Evolutionary conservation across 2,329 filamentous ascomycete genomes (phyloP).

Genomic region (Chrysosporium keratinophilum): DNA sequence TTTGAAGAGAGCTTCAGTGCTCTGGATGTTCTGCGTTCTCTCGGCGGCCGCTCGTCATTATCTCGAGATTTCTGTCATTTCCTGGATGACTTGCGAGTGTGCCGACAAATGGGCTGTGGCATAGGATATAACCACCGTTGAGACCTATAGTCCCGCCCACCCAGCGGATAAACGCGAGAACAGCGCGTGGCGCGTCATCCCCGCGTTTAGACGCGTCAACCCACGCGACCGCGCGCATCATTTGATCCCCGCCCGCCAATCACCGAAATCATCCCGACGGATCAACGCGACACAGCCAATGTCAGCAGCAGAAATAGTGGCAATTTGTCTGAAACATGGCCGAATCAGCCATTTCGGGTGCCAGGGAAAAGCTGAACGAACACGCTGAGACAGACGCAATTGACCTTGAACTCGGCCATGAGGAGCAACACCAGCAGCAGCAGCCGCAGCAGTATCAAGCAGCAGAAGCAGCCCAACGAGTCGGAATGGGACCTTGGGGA

Average conservation of each 20-base stretch:
- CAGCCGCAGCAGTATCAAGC: too few relatives aligned
- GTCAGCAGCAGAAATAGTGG: neutral
- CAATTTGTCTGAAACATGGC: neutral
- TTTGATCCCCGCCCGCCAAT: slow-evolving; percentile 3
- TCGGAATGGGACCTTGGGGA: neutral
- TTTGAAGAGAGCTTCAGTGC: too few relatives aligned
- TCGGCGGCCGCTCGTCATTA: too few relatives aligned
- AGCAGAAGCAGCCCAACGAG: neutral
- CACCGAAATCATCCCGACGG: neutral
- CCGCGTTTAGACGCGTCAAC: slow-evolving; percentile 7
- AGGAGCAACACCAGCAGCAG: too few relatives aligned
- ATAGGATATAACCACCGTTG: neutral
- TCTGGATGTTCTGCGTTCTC: neutral
- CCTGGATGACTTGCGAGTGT: neutral
- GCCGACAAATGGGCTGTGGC: neutral
- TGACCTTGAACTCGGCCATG: neutral
- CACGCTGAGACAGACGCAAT: neutral
- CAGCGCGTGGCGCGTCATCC: slow-evolving; percentile 2
- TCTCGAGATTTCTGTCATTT: neutral
- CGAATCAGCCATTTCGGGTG: neutral
- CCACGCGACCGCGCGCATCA: slow-evolving; percentile 3
- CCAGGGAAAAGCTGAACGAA: neutral
- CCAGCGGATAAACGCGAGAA: slow-evolving; percentile 6
- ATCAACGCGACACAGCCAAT: slow-evolving; percentile 1
- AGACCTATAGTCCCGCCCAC: neutral